Evolutionary conservation across 2,329 filamentous ascomycete species (phyloP).

Genomic region (Parastagonospora nodorum): DNA sequence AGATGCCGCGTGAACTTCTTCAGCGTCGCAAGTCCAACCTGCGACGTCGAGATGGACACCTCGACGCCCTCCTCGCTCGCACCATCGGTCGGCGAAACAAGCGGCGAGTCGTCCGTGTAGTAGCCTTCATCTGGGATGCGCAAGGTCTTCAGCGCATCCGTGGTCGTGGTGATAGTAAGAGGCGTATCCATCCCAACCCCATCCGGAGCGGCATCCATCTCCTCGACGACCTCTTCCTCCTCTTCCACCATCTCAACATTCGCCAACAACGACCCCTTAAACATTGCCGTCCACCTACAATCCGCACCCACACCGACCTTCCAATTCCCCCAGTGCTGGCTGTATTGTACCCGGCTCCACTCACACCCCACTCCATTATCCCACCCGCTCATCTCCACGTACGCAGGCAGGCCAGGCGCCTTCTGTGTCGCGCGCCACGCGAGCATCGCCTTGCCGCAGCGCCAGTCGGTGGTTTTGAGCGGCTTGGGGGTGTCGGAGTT

Average conservation of each 20-base stretch:
- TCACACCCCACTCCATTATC: not conserved
- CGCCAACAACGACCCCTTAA: not conserved
- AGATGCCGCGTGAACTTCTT: no score
- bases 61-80: no score
- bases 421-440: not conserved
- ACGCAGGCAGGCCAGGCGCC: not conserved
- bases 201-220: not conserved
- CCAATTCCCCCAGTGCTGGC: not conserved
- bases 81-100: no score
- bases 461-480: not conserved
- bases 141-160: not conserved
- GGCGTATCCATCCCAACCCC: not conserved
- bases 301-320: not conserved
- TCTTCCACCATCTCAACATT: not conserved
- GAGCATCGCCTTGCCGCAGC: not conserved
- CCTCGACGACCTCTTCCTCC: not conserved
- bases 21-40: no score
- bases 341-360: not conserved
- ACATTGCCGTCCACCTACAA: not conserved
- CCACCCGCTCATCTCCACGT: not conserved
- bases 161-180: no score
- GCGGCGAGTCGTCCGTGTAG: no score
- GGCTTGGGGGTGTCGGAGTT: not conserved
- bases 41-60: no score
- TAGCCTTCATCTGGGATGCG: no score